Evolutionary conservation across 306 rosid genomes (phyloP), one percentile per base, ranked within the genome.

Genomic region (peach (Prunus persica)): DNA sequence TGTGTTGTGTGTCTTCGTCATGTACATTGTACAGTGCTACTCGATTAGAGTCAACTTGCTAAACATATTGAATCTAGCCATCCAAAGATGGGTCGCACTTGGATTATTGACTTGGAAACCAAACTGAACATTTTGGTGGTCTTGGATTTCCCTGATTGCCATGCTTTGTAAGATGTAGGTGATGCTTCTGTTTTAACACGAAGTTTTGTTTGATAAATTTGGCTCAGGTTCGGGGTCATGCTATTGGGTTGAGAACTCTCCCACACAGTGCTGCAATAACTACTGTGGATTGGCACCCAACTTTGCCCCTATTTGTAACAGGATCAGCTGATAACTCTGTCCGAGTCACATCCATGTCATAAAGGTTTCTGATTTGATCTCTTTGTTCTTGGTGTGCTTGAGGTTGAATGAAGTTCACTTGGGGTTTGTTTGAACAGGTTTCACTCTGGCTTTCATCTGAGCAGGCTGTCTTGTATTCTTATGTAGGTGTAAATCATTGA

Each of bases 271-370:
- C 95, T 73, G 86, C 89, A 18, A 79, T 94, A 84, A 90, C 98
- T 32, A 87, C 98, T 10, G 97, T 94, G 38, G 98, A 91, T 86
- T 94, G 98, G 98, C 98, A 91, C 86, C 98, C 96, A 0, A 94
- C 93, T 1, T 74, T 89, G 82, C 97, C 98, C 45, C 83, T 94
- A 80, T 94, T 86, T 82, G 82, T 94, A 86, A 91, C 97, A 25
- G 98, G 97, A 78, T 94, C 98, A 20, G 97, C 98, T 15, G 97
- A 94, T 71, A 92, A 94, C 84, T 91, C 96, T 2, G 97, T 94
- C 30, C 88, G 93, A 49, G 97, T 94, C 32, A 87, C 97, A 19
- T 89, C 98, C 25, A 76, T 89, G 65, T 76, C 82, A 13, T 93
- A 85, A 84, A n/a, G 11, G 43, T 15, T 24, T 12, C 74, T 57